These are phyloP conservation scores for Tremella yokohamensis DNA, from an alignment of 768 basidiomycete genomes.

Conservation along the genomic window DNA sequence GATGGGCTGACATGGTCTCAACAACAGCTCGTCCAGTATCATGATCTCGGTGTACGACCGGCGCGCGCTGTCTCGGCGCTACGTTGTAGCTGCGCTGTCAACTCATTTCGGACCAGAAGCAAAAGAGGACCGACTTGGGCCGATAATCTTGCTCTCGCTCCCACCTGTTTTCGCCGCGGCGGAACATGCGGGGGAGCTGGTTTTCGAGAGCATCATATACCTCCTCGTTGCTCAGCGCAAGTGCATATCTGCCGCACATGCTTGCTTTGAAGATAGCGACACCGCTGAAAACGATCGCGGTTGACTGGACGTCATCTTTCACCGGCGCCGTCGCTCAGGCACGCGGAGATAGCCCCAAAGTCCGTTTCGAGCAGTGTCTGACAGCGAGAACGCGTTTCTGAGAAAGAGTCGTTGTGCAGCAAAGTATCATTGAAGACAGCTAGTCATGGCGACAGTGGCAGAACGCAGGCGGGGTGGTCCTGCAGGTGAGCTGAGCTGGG, in stretches of 20 bases:
- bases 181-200: conserved; percentile 30
- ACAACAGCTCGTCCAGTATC: conserved; percentile 56
- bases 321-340: no score
- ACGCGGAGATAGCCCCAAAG: no score
- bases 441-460: no score
- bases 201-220: conserved; percentile 38
- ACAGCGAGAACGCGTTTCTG: no score
- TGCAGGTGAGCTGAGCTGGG: no score
- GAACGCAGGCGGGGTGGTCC: no score
- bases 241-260: conserved; percentile 46
- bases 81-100: conserved; percentile 65
- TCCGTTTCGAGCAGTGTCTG: no score
- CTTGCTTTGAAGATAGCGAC: background rate
- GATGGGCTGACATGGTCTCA: conserved; percentile 65
- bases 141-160: conserved; percentile 37
- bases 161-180: conserved; percentile 25
- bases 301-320: no score
- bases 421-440: no score
- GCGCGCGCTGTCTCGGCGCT: conserved; percentile 73
- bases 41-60: conserved; percentile 62
- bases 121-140: conserved; percentile 26
- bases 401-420: no score
- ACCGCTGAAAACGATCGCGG: no score
- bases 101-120: background rate
- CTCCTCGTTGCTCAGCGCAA: conserved; percentile 40